Base-by-base conservation (phyloP, 345 rosid species). In the Salix dunnii region DNA sequence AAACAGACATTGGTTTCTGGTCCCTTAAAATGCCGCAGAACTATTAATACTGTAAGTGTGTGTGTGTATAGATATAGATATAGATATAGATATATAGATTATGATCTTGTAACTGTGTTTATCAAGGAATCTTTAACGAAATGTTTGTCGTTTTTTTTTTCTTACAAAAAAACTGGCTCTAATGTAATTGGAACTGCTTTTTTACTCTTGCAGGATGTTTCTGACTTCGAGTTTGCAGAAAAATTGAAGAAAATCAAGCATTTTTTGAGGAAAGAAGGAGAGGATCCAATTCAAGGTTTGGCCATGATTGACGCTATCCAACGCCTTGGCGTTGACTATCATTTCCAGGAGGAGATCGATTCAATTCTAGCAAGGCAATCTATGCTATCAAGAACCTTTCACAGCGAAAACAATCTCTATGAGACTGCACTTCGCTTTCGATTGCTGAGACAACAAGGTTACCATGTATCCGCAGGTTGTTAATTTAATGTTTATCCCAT, bases 231-330 rank as follows among this genome's bases (percentile, higher is more conserved):
- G 27, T 38, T 13, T 4, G 67, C 27, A 48, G 36, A 74, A 40
- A 72, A 21, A 4, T 18, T 73, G 48, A 30, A 20, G 72, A 69
- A 13, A 7, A 21, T 62, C 31, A 68, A 58, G 73, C 20, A 42
- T 30, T 0, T 49, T 5, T 68, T 76, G 3, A 43, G 28, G 67
- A 66, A 70, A 6, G 36, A 35, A 17, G 70, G 68, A 71, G 78
- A 60, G 46, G 43, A 63, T 3, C 73, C 83, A 3, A 62, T 71
- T 0, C 35, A 83, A 74, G 68, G 76, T 43, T 65, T 87, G 68
- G 76, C 73, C 49, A 83, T 86, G 81, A 72, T 86, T 18, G 82
- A 89, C 67, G 80, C 77, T n/a, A 74, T 86, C 71, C 92, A 86
- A 68, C 74, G 84, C 25, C 76, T 87, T 20, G 85, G 85, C 21